Percentiles rank a stretch among this genome's conserved stretches.
Conservation (phyloP, 176 grass and related monocot species). For the Saccharum officinarum region DNA sequence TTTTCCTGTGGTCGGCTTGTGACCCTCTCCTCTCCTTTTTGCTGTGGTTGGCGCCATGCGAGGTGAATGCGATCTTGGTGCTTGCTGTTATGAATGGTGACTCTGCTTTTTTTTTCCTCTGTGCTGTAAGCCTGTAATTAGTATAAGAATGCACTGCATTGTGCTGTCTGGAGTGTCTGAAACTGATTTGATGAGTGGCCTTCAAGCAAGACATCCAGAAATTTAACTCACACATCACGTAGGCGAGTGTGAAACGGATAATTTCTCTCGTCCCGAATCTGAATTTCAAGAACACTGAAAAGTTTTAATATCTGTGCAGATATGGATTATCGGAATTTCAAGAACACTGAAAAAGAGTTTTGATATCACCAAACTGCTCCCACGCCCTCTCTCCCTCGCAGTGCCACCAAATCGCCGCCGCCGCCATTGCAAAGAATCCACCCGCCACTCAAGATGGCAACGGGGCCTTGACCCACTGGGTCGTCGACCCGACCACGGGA, state of each 20-base stretch:
- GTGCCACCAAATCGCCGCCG: no score
- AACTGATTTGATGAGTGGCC: neutral
- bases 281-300: neutral
- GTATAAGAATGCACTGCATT: constrained; percentile 19
- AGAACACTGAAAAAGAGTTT: no score
- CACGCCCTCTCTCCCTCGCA: no score
- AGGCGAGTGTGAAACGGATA: no score
- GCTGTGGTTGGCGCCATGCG: constrained; percentile 38
- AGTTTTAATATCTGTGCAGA: neutral
- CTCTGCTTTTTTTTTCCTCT: neutral
- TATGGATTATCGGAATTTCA: no score
- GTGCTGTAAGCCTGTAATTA: constrained; percentile 17
- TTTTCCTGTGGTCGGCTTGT: constrained; percentile 30
- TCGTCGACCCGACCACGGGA: no score
- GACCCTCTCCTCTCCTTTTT: constrained; percentile 29
- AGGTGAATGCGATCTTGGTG: neutral
- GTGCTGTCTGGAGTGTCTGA: neutral
- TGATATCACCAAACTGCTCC: no score
- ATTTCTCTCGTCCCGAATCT: neutral
- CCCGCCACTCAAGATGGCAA: no score
- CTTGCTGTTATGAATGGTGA: neutral
- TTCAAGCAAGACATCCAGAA: neutral
- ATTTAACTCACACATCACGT: neutral
- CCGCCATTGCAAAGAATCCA: no score
- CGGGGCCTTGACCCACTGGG: no score